Evolutionary conservation across 208 protist species (phyloP).

Genomic region (Acanthamoeba sp.): DNA sequence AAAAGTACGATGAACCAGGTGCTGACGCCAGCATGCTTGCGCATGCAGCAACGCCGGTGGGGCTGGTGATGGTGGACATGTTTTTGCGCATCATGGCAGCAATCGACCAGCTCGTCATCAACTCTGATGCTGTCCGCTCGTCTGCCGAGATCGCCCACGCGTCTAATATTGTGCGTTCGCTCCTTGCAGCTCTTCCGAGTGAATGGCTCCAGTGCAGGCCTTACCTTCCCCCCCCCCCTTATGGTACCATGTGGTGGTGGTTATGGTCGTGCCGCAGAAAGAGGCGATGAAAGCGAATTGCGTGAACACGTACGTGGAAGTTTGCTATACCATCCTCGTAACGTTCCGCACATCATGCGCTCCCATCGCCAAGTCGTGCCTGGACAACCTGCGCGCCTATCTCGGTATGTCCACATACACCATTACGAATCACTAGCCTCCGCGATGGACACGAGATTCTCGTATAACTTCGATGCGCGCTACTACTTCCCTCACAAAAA

Average conservation of each 20-base stretch:
- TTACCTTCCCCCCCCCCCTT: not conserved
- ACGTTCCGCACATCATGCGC: conserved; percentile 5
- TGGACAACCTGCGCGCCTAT: conserved; percentile 79
- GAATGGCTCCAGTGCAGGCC: too few species aligned
- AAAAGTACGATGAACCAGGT: not conserved
- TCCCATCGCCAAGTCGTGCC: conserved; percentile 72
- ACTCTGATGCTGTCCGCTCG: conserved; percentile 75
- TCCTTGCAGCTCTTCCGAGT: not conserved
- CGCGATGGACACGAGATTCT: too few species aligned
- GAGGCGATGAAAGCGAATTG: conserved; percentile 79
- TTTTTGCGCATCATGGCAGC: conserved; percentile 80
- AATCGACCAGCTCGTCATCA: conserved; percentile 81
- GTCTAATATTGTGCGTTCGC: conserved; percentile 73
- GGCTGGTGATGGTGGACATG: conserved; percentile 73
- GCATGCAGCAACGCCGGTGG: not conserved
- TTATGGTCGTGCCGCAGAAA: conserved; percentile 68
- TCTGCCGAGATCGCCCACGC: conserved; percentile 77
- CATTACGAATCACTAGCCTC: too few species aligned
- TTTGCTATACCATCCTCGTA: conserved; percentile 80
- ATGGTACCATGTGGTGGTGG: not conserved
- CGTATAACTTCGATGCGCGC: too few species aligned
- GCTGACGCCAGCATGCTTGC: too few species aligned
- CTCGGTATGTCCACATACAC: conserved; percentile 78
- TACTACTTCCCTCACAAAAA: not conserved
- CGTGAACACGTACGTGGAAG: conserved; percentile 74